Conservation (phyloP, 1,284 basidiomycete species). For the Lignosus rhinocerotis region DNA sequence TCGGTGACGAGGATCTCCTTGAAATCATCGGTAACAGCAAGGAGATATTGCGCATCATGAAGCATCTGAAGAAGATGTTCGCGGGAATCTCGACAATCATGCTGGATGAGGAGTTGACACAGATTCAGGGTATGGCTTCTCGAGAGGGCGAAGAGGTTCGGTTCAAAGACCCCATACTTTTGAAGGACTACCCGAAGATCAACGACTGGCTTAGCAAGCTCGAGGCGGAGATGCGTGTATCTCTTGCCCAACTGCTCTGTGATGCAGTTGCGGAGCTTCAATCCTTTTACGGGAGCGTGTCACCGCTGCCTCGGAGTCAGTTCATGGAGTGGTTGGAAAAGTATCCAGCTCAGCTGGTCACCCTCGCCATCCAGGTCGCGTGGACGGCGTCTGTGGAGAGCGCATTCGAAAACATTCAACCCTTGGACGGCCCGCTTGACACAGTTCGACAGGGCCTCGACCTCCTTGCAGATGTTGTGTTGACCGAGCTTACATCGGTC, state of each 20-base stretch:
- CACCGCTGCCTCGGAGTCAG: constrained; percentile 55
- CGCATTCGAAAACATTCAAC: constrained; percentile 57
- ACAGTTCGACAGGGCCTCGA: constrained; percentile 86
- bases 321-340: constrained; percentile 91
- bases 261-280: constrained; percentile 81
- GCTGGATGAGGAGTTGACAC: constrained; percentile 87
- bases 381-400: constrained; percentile 90
- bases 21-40: constrained; percentile 99
- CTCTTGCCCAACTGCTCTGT: constrained; percentile 81
- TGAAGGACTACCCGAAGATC: constrained; percentile 96
- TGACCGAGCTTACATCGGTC: constrained; percentile 85
- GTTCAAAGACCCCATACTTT: constrained; percentile 81
- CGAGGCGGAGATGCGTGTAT: constrained; percentile 93
- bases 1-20: constrained; percentile 97
- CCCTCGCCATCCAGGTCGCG: constrained; percentile 89
- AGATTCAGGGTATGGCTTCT: constrained; percentile 90
- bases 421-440: constrained; percentile 70
- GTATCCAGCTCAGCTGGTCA: constrained; percentile 95
- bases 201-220: constrained; percentile 97
- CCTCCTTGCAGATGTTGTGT: constrained; percentile 92
- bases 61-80: constrained; percentile 99
- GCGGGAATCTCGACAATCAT: constrained; percentile 91
- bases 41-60: constrained; percentile 96
- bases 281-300: constrained; percentile 74
- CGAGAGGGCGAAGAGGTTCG: constrained; percentile 92